Evolutionary conservation across 2,329 filamentous ascomycete species (phyloP).

Genomic region (Hortaea sp.): DNA sequence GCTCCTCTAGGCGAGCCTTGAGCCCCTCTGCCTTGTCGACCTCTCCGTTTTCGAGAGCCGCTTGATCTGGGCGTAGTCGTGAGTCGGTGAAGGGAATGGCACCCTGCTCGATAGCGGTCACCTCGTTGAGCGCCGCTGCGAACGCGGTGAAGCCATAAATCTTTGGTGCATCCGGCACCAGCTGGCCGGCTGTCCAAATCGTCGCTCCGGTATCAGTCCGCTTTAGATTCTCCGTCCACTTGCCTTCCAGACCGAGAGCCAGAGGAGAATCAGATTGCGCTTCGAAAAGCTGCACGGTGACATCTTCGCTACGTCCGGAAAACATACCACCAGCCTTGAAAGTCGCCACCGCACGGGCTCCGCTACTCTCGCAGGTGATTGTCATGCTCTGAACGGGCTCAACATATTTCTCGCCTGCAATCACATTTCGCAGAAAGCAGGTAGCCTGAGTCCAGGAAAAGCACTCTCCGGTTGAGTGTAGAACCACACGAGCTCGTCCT

Average conservation of each 20-base stretch:
- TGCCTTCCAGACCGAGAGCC: constrained; percentile 62
- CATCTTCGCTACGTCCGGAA: constrained; percentile 84
- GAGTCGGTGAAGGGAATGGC: constrained; percentile 74
- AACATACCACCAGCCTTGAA: constrained; percentile 98
- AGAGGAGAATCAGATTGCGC: constrained; percentile 46
- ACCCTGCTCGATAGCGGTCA: constrained; percentile 67
- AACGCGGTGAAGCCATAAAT: constrained; percentile 86
- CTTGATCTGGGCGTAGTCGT: constrained; percentile 76
- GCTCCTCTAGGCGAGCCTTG: constrained; percentile 78
- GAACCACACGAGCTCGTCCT: constrained; percentile 66
- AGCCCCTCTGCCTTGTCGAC: constrained; percentile 73
- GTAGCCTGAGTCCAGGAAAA: constrained; percentile 87
- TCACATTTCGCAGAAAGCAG: constrained; percentile 87
- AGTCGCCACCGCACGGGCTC: constrained; percentile 72
- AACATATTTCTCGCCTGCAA: constrained; percentile 95
- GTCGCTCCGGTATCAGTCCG: constrained; percentile 54
- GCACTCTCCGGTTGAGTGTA: constrained; percentile 60
- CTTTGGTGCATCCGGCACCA: constrained; percentile 69
- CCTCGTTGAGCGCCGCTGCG: constrained; percentile 76
- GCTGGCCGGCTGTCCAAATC: constrained; percentile 67
- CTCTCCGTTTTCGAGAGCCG: constrained; percentile 69
- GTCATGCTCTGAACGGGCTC: constrained; percentile 89
- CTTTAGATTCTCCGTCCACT: constrained; percentile 70
- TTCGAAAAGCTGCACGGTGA: constrained; percentile 64
- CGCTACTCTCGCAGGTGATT: constrained; percentile 71